These are phyloP conservation scores for Thymus mandschuricus DNA, from an alignment of 257 asterid genomes.

Conservation along the genomic window DNA sequence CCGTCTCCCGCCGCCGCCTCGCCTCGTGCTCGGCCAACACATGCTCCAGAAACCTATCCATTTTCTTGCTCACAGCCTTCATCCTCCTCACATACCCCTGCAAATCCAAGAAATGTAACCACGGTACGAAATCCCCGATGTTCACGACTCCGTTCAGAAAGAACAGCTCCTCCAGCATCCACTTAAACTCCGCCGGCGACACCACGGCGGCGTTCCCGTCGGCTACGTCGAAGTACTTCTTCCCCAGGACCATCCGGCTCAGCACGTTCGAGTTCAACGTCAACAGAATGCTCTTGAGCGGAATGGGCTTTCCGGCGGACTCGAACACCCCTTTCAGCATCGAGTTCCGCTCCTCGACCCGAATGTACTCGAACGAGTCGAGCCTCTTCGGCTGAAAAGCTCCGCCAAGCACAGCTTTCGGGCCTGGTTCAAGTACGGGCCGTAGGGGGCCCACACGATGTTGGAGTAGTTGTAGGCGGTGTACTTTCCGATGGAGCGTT, in stretches of 20 bases:
- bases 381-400: slow-evolving; percentile 46
- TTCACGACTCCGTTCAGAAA: slow-evolving; percentile 51
- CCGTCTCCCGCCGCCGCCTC: slow-evolving; percentile 25
- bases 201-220: slow-evolving; percentile 12
- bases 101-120: slow-evolving; percentile 44
- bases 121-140: slow-evolving; percentile 55
- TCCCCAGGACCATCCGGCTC: slow-evolving; percentile 53
- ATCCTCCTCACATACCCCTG: slow-evolving; percentile 64
- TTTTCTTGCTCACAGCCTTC: slow-evolving; percentile 51
- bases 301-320: slow-evolving; percentile 19
- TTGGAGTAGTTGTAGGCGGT: too few species aligned
- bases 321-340: slow-evolving; percentile 18
- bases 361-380: slow-evolving; percentile 52
- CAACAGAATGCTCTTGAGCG: slow-evolving; percentile 12
- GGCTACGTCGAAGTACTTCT: slow-evolving; percentile 19
- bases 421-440: slow-evolving; percentile 53
- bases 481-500: too few species aligned
- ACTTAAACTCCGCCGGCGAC: slow-evolving; percentile 45
- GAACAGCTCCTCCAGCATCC: slow-evolving; percentile 52
- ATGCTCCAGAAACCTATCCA: slow-evolving; percentile 52
- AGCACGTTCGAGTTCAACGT: slow-evolving; percentile 47
- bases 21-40: slow-evolving; percentile 46
- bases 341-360: slow-evolving; percentile 41
- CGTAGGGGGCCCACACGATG: slow-evolving; percentile 36
- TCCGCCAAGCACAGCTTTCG: slow-evolving; percentile 47